phyloP scores from a whole-genome alignment of 306 rosid genomes.

The Medicago lupulina region DNA sequence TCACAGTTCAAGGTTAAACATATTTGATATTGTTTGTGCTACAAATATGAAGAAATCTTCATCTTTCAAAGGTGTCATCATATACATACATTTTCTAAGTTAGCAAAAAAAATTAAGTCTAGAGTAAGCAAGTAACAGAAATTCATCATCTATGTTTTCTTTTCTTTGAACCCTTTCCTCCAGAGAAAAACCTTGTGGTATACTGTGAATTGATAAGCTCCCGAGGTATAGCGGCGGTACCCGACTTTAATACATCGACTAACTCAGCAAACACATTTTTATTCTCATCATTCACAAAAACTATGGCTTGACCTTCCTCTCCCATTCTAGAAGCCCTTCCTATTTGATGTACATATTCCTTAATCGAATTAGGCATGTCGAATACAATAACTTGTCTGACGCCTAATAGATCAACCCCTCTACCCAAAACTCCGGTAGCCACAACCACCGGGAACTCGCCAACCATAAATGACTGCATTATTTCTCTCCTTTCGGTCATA shows the following conservation, averaged over 20 bases:
- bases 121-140: constrained; percentile 17
- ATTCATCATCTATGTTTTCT: constrained; percentile 45
- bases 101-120: neutral
- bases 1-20: neutral
- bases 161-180: constrained; percentile 50
- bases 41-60: constrained; percentile 21
- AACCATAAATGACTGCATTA: constrained; percentile 65
- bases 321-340: constrained; percentile 93
- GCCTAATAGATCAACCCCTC: constrained; percentile 79
- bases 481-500: constrained; percentile 84
- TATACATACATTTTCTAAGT: constrained; percentile 40
- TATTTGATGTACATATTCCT: constrained; percentile 84
- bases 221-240: constrained; percentile 75
- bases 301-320: constrained; percentile 78
- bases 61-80: constrained; percentile 17
- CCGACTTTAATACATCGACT: constrained; percentile 60
- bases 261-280: constrained; percentile 67
- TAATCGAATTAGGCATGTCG: constrained; percentile 84
- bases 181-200: constrained; percentile 42
- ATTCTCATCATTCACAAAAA: constrained; percentile 73
- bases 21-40: neutral
- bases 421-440: constrained; percentile 87
- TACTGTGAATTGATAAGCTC: constrained; percentile 65
- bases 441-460: constrained; percentile 82
- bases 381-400: constrained; percentile 82